Conservation (phyloP, 129 eudicot species). For the Pulicaria dysenterica region DNA sequence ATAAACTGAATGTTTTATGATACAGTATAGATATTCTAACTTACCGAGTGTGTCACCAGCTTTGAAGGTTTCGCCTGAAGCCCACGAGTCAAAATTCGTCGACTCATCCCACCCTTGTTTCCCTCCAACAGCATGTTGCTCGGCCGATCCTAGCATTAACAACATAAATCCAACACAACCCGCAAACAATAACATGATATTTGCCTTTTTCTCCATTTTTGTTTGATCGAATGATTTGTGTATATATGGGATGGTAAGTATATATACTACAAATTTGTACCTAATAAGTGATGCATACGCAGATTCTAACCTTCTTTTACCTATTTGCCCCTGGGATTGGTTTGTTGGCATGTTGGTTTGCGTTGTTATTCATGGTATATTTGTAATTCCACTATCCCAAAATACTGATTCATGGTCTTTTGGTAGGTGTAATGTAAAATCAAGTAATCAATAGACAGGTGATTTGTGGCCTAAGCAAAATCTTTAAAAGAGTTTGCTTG, state of each 20-base stretch:
- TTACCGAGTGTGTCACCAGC: slow-evolving; percentile 83
- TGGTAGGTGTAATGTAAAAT: slow-evolving; percentile 17
- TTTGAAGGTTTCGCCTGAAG: slow-evolving; percentile 68
- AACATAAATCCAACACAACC: slow-evolving; percentile 24
- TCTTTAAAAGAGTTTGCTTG: slow-evolving; percentile 38
- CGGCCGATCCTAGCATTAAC: slow-evolving; percentile 31
- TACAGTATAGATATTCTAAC: neutral
- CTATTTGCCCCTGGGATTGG: slow-evolving; percentile 32
- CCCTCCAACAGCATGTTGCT: slow-evolving; percentile 73
- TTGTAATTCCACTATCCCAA: slow-evolving; percentile 14
- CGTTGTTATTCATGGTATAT: slow-evolving; percentile 19
- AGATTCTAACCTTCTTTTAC: slow-evolving; percentile 29
- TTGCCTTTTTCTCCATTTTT: slow-evolving; percentile 41
- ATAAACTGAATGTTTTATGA: neutral
- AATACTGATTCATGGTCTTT: slow-evolving; percentile 6
- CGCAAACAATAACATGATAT: slow-evolving; percentile 32
- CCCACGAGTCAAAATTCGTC: slow-evolving; percentile 68
- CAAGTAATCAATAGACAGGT: slow-evolving; percentile 11
- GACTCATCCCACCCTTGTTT: slow-evolving; percentile 90
- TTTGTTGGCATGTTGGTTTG: slow-evolving; percentile 13
- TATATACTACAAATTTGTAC: slow-evolving; percentile 21
- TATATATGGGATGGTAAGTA: slow-evolving; percentile 12
- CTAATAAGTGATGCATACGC: neutral
- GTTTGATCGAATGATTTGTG: slow-evolving; percentile 19
- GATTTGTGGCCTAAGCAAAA: slow-evolving; percentile 37